A percentile compares a stretch with the other conserved stretches of the same genome.
These are phyloP conservation scores for Haplosporangium gracile DNA, from an alignment of 192 early-diverging fungal species.

Conservation along the genomic window DNA sequence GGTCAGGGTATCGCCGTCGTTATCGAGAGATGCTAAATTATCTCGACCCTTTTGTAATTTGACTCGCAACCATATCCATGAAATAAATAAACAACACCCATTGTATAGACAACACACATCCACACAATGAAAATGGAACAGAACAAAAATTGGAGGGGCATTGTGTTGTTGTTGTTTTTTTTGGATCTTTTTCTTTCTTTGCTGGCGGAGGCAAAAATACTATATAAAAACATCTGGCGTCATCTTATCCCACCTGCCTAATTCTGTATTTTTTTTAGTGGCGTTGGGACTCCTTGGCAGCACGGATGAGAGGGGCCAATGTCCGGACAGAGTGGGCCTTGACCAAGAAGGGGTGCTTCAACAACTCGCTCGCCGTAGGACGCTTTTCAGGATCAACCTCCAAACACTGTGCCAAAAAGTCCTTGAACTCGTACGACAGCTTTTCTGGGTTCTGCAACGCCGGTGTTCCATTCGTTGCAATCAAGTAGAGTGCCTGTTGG, in stretches of 20 bases:
- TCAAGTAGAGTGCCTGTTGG: conserved; percentile 83
- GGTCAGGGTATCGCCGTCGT: conserved; percentile 69
- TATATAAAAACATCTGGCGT: neutral
- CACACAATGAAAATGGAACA: neutral
- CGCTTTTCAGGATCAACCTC: conserved; percentile 87
- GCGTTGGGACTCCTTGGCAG: conserved; percentile 67
- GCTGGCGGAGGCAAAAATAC: neutral
- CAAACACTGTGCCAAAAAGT: conserved; percentile 84
- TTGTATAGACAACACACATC: neutral
- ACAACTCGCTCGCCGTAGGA: conserved; percentile 80
- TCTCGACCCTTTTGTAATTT: neutral
- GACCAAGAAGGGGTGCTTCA: conserved; percentile 86
- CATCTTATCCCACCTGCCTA: neutral
- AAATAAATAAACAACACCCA: neutral
- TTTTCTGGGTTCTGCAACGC: conserved; percentile 87
- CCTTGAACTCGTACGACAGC: conserved; percentile 76
- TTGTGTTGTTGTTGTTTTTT: conserved; percentile 10
- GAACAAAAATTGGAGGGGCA: neutral
- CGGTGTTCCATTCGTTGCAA: conserved; percentile 96
- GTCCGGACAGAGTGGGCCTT: conserved; percentile 84
- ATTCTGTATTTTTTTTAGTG: conserved; percentile 8
- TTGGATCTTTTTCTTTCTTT: conserved; percentile 10
- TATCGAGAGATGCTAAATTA: conserved; percentile 33
- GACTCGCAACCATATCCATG: neutral
- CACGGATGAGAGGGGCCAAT: conserved; percentile 83